Evolutionary conservation across 345 rosid genomes (phyloP), one percentile per base, ranked within the genome.

Genomic region (Melaleuca alternifolia): DNA sequence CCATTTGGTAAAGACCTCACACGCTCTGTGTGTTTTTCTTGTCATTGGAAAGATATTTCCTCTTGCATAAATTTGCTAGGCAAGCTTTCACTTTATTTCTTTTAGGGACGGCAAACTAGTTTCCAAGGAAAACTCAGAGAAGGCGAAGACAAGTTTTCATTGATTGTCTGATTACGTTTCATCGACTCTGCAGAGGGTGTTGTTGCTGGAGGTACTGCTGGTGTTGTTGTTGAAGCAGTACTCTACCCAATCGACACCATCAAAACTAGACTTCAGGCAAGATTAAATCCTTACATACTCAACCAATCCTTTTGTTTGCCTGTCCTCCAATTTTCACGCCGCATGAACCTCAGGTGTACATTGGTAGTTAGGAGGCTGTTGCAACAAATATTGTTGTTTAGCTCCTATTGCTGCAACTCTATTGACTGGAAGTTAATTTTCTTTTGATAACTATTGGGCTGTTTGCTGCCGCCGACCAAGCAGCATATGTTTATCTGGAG

Each of bases 211-310:
- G 97, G 96, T 54, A 82, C 93, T 37, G 96, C 97, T 87, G 99
- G 99, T 85, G 93, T 94, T 87, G 90, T 94, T 56, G 99, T 94
- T 15, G 98, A 96, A 91, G 93, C 99, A 28, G 94, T 94, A 83
- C 87, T 96, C 62, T 96, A 96, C 89, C 98, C 99, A 59, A 91
- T 96, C 86, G 99, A 96, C 92, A 96, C 99, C 6, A 93, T 95
- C 83, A 96, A 94, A 91, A 96, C 99, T 84, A 90, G 98, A 84
- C 89, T 96, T 3, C 99, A 96, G 92, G 99, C 91, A 81, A 87
- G 90, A 56, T 59, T 53, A n/a, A 61, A 16, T 75, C 30, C 83
- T 46, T 13, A 24, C 24, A 30, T 21, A 77, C 54, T 57, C 15
- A 26, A 48, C 46, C 11, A 51, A 48, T 51, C 48, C 28, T 85